Evolutionary conservation across 2,329 filamentous ascomycete genomes (phyloP), one percentile per base, ranked within the genome.

Genomic region (Trichoderma aggressivum): DNA sequence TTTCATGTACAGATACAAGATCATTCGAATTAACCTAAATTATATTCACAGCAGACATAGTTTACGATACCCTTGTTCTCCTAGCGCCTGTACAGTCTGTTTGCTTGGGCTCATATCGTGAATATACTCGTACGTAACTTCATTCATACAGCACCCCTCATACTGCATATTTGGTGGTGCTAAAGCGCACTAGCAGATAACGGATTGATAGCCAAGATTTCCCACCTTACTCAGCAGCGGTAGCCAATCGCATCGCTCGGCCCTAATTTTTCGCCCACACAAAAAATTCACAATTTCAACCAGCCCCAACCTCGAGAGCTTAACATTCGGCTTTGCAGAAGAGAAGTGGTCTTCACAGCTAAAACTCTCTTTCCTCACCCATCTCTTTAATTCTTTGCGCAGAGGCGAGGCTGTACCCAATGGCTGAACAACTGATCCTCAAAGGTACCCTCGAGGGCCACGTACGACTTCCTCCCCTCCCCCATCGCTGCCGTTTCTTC

Each of bases 391-490:
- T 75, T 77, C 76, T 78, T 77, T 77, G 77, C 79, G 83, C 81
- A 80, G 80, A 81, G 80, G 77, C 78, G 82, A 80, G 81, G 82
- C 81, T 79, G 81, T 80, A 82, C 85, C 81, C 81, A 81, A 96
- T 96, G 93, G 91, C 92, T 89, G 93, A 96, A 90, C 92, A 95
- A 90, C 89, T 96, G 85, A 94, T 97, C 88, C 92, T 96, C 86
- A 94, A 95, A 89, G 94, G 94, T 85, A 96, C 93, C 89, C 93
- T 97, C 85, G 93, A 96, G 92, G 95, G 95, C 91, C 95, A 98
- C 91, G 88, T 90, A 88, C 83, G 88, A 89, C 79, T 72, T 72
- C n/a, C n/a, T 71, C 47, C 73, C 76, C 28, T 55, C 63, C 64
- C 55, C 64, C 53, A 18, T 58, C 64, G 53, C 53, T 58, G 74